phyloP scores from a whole-genome alignment of 305 asterid genomes.

The Petunia hybrid region DNA sequence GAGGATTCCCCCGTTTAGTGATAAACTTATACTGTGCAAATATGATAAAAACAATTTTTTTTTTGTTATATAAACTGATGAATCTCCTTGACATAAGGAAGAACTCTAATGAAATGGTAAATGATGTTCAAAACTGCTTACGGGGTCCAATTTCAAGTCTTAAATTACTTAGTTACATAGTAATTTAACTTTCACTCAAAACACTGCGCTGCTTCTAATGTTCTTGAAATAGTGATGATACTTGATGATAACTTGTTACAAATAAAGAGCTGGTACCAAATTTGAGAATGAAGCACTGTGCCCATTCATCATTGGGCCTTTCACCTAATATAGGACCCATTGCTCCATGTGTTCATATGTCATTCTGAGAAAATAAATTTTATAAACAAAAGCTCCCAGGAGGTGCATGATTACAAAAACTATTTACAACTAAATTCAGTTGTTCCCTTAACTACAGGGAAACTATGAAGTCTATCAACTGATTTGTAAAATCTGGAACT shows the following conservation, averaged over 20 bases:
- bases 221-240: neutral
- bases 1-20: no score
- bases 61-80: no score
- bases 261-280: neutral
- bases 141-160: no score
- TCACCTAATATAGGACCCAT: conserved; percentile 2
- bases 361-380: neutral
- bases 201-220: neutral
- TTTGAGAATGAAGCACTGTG: no score
- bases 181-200: neutral
- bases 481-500: neutral
- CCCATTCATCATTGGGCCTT: conserved; percentile 18
- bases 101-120: no score
- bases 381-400: no score
- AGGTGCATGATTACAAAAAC: no score
- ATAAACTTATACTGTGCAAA: no score
- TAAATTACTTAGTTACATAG: neutral
- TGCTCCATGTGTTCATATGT: neutral
- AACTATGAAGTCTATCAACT: neutral
- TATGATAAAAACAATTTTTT: no score
- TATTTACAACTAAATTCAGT: neutral
- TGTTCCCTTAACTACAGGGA: neutral
- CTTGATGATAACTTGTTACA: conserved; percentile 14
- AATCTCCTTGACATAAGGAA: no score
- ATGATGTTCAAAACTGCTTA: no score